These are phyloP conservation scores for Papiliotrema terrestris DNA, from an alignment of 1,284 basidiomycete species.

Conservation along the genomic window DNA sequence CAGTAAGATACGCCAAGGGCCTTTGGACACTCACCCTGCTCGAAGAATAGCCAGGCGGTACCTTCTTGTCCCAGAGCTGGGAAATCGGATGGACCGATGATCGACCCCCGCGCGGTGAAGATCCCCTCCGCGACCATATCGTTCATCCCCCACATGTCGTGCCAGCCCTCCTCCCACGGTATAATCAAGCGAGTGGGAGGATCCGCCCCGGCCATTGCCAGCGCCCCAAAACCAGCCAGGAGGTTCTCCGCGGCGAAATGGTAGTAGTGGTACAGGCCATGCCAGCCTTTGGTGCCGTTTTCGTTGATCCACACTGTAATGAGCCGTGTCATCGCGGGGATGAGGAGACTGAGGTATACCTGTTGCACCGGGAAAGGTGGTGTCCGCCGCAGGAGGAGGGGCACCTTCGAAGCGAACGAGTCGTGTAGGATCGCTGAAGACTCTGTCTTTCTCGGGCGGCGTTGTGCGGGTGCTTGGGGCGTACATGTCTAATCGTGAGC, in stretches of 20 bases:
- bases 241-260: slow-evolving; percentile 22
- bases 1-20: neutral
- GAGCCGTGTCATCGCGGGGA: neutral
- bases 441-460: too few species aligned
- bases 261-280: slow-evolving; percentile 21
- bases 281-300: slow-evolving; percentile 10
- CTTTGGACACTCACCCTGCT: slow-evolving; percentile 11
- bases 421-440: too few species aligned
- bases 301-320: slow-evolving; percentile 22
- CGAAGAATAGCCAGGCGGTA: slow-evolving; percentile 14
- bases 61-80: neutral
- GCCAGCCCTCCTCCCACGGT: slow-evolving; percentile 20
- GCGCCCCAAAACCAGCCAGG: slow-evolving; percentile 13
- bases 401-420: too few species aligned
- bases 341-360: too few species aligned
- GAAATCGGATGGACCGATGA: slow-evolving; percentile 13
- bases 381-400: too few species aligned
- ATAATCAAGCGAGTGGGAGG: slow-evolving; percentile 17
- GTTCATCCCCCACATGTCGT: slow-evolving; percentile 21
- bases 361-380: too few species aligned
- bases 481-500: too few species aligned
- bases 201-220: slow-evolving; percentile 8
- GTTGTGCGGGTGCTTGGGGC: too few species aligned
- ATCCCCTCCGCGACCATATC: slow-evolving; percentile 16
- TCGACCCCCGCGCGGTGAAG: slow-evolving; percentile 2